Evolutionary conservation across 306 rosid genomes (phyloP).

Genomic region (Clitoria ternatea): DNA sequence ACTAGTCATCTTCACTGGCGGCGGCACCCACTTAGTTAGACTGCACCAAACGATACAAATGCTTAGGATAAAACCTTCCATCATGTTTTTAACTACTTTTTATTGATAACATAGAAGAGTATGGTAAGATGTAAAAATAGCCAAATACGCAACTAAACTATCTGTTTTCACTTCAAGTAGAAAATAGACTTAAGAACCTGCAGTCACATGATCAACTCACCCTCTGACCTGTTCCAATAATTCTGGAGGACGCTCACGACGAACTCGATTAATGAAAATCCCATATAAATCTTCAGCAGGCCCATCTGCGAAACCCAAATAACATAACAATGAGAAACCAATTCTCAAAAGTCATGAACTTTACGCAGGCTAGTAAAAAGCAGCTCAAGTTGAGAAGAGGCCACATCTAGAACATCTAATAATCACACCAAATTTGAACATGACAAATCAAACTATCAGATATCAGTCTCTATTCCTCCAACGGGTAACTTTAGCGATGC

Average conservation of each 20-base stretch:
- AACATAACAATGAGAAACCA: constrained; percentile 5
- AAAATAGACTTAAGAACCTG: background rate
- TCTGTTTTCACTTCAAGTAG: constrained; percentile 1
- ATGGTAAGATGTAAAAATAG: background rate
- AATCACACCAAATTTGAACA: constrained; percentile 14
- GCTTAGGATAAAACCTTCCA: constrained; percentile 17
- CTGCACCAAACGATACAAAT: constrained; percentile 47
- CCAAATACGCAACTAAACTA: background rate
- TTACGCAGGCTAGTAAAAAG: background rate
- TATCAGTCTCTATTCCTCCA: background rate
- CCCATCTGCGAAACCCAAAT: constrained; percentile 57
- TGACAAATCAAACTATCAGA: background rate
- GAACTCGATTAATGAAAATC: constrained; percentile 85
- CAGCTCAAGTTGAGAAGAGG: background rate
- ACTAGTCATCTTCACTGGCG: constrained; percentile 95
- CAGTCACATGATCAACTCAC: constrained; percentile 50
- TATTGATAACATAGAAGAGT: background rate
- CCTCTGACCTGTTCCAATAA: constrained; percentile 74
- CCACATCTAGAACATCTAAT: background rate
- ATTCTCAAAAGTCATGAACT: background rate
- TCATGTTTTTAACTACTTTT: too few relatives aligned
- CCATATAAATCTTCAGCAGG: constrained; percentile 96
- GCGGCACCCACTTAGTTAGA: constrained; percentile 98
- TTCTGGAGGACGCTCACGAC: constrained; percentile 88
- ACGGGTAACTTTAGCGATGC: background rate